Percentiles rank a stretch among this genome's conserved stretches.
These are phyloP conservation scores for Chlorella sp. DNA, from an alignment of 139 green algal genomes.

Conservation along the genomic window DNA sequence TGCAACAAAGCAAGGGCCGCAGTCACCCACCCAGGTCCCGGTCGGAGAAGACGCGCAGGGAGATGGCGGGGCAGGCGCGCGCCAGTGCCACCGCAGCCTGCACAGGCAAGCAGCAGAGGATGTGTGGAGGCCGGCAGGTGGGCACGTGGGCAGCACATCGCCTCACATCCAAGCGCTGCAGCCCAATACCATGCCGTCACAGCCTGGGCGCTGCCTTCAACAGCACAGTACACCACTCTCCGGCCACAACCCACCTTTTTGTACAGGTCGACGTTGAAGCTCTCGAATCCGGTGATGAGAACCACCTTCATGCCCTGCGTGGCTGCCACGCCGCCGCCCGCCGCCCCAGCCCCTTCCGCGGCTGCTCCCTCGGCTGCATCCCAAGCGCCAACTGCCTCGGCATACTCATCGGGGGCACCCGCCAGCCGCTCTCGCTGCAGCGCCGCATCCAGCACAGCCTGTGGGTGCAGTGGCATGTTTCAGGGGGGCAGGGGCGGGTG, in stretches of 20 bases:
- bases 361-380: conserved; percentile 23
- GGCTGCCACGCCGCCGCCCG: no score
- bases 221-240: no score
- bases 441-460: conserved; percentile 43
- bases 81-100: conserved; percentile 42
- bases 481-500: no score
- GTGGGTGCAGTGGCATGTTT: no score
- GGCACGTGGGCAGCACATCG: no score
- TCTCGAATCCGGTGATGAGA: conserved; percentile 96
- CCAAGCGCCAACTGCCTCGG: conserved; percentile 1
- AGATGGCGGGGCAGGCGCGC: conserved; percentile 48
- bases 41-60: conserved; percentile 90
- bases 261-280: conserved; percentile 96
- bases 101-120: no score
- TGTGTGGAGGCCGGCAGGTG: no score
- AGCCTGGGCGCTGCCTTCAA: no score
- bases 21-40: conserved; percentile 72
- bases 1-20: no score
- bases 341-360: not conserved
- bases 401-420: conserved; percentile 27
- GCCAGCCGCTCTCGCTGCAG: conserved; percentile 5
- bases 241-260: conserved; percentile 29
- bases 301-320: conserved; percentile 73
- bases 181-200: no score
- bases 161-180: no score